phyloP scores from a whole-genome alignment of 169 alveolate genomes.

The Plasmodium berghei region DNA sequence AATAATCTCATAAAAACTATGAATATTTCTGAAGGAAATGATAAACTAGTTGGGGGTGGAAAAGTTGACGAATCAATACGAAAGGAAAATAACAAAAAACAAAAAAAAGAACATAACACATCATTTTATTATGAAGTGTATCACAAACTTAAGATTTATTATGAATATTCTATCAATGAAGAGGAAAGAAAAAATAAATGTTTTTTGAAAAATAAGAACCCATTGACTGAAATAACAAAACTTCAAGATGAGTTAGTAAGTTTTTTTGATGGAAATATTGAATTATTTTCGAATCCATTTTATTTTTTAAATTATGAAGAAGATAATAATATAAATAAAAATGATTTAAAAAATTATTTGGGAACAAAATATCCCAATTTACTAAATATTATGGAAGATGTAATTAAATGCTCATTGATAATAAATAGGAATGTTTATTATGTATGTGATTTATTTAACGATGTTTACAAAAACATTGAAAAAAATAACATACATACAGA shows the following conservation, averaged over 20 bases:
- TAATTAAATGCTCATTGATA: slow-evolving; percentile 40
- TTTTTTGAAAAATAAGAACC: slow-evolving; percentile 19
- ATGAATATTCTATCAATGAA: slow-evolving; percentile 62
- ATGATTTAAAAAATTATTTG: slow-evolving; percentile 25
- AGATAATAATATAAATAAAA: slow-evolving; percentile 54
- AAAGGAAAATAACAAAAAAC: slow-evolving; percentile 13
- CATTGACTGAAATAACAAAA: slow-evolving; percentile 11
- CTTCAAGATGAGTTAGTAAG: slow-evolving; percentile 42
- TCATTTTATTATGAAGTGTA: slow-evolving; percentile 43
- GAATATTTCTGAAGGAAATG: too few species aligned
- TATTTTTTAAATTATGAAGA: slow-evolving; percentile 61
- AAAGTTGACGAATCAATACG: too few species aligned
- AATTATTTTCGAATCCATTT: slow-evolving; percentile 53
- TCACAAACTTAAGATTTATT: slow-evolving; percentile 39
- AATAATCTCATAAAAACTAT: too few species aligned
- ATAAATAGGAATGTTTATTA: slow-evolving; percentile 37
- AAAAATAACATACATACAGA: slow-evolving; percentile 28
- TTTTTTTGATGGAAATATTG: slow-evolving; percentile 23
- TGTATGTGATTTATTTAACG: slow-evolving; percentile 52
- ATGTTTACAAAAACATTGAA: slow-evolving; percentile 30
- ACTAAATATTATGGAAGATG: slow-evolving; percentile 35
- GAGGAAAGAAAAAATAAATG: slow-evolving; percentile 66
- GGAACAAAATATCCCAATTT: slow-evolving; percentile 18
- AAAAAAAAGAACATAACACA: slow-evolving; percentile 16
- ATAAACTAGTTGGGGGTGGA: too few species aligned